phyloP scores from a whole-genome alignment of 176 grass and related monocot genomes.

The Pontederia paniculata region DNA sequence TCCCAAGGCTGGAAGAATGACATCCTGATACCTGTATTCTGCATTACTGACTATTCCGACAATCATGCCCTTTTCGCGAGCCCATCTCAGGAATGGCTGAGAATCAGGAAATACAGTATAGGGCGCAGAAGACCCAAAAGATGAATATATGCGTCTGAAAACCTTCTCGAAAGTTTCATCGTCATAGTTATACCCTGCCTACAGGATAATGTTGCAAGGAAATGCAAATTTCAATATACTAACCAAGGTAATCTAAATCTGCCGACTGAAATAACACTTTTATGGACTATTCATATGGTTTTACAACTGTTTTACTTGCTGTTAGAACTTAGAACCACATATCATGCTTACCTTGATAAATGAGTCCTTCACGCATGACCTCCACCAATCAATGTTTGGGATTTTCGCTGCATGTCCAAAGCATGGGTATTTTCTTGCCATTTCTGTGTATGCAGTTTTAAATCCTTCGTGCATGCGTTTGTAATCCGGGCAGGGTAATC shows the following conservation, averaged over 20 bases:
- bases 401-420: constrained; percentile 83
- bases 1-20: constrained; percentile 72
- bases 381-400: constrained; percentile 81
- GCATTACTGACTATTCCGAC: constrained; percentile 91
- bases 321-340: too few species aligned
- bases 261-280: background rate
- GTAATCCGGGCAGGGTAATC: constrained; percentile 89
- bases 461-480: constrained; percentile 92
- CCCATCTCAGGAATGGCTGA: constrained; percentile 71
- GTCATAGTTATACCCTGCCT: constrained; percentile 94
- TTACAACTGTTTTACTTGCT: too few species aligned
- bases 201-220: constrained; percentile 15
- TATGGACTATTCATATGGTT: too few species aligned
- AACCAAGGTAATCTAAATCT: too few species aligned
- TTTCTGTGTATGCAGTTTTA: constrained; percentile 73
- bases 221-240: background rate
- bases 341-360: constrained; percentile 52
- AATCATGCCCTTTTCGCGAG: constrained; percentile 44
- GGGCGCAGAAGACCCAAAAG: constrained; percentile 82
- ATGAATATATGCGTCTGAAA: constrained; percentile 76
- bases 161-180: constrained; percentile 95
- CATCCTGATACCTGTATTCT: constrained; percentile 88
- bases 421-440: constrained; percentile 67
- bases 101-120: constrained; percentile 74
- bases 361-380: constrained; percentile 79